Conservation (phyloP, 202 grass and related monocot genomes). For the Bolboschoenoplectus hybrid region DNA sequence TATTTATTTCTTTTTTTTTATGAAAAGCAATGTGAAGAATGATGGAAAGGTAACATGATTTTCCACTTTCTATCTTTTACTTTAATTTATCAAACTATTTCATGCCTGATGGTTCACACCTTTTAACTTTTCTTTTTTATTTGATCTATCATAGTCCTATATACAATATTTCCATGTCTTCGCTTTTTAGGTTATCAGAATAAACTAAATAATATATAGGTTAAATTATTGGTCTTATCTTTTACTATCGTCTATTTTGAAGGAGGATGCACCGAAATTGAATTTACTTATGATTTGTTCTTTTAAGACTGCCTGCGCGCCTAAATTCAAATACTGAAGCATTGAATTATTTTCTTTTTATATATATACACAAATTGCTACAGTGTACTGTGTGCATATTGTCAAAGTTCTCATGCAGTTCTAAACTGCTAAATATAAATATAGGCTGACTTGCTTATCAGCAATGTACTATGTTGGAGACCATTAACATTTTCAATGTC, state of each 20-base stretch:
- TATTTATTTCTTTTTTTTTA: no score
- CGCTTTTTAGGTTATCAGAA: background rate
- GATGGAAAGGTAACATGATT: background rate
- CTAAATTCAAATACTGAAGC: background rate
- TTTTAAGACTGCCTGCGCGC: background rate
- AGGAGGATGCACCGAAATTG: background rate
- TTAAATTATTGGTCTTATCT: background rate
- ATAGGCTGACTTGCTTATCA: slow-evolving; percentile 21
- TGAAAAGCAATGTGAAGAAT: background rate
- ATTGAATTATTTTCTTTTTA: background rate
- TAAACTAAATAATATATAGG: background rate
- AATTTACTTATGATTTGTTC: background rate
- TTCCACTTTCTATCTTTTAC: background rate
- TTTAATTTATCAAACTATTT: no score
- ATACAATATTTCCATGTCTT: background rate
- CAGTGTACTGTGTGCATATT: background rate
- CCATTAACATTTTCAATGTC: background rate
- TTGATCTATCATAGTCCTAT: background rate
- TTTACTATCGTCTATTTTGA: background rate
- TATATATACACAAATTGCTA: no score
- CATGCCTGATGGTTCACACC: background rate
- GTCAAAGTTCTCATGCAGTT: slow-evolving; percentile 17
- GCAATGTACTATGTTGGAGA: background rate
- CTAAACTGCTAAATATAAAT: background rate
- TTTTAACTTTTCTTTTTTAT: background rate